Conservation (phyloP, 352 stramenopile genomes). For the Phytophthora sojae region DNA sequence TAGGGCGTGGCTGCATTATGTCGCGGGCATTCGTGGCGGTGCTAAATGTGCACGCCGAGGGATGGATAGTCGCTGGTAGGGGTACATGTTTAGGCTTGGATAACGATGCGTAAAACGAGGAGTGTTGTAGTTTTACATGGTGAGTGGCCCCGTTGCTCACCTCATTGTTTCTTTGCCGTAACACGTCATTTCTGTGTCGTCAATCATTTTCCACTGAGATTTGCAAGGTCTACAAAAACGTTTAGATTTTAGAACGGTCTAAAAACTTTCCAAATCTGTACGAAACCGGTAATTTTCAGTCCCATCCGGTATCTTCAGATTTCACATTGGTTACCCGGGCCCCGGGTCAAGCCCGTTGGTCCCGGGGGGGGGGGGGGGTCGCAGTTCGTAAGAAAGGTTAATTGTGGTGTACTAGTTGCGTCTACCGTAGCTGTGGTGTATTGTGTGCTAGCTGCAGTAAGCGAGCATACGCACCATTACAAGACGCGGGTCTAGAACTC, state of each 20-base stretch:
- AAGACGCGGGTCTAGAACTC: too few relatives aligned
- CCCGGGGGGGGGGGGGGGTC: too few relatives aligned
- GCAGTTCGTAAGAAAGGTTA: too few relatives aligned
- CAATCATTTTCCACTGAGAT: slow-evolving; percentile 9
- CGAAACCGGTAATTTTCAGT: too few relatives aligned
- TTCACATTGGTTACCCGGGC: too few relatives aligned
- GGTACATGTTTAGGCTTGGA: neutral
- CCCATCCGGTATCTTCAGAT: too few relatives aligned
- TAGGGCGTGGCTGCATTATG: neutral
- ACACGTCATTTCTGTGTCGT: neutral
- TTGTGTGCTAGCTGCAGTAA: too few relatives aligned
- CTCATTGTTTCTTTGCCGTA: neutral
- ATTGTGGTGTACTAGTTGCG: too few relatives aligned
- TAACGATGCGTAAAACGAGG: neutral
- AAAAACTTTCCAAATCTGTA: too few relatives aligned
- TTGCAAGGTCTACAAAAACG: neutral
- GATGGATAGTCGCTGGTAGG: neutral
- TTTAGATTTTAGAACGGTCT: neutral
- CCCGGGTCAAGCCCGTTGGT: too few relatives aligned
- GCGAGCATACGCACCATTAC: too few relatives aligned
- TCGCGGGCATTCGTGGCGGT: neutral
- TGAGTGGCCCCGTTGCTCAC: neutral
- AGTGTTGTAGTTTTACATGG: neutral
- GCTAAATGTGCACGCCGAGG: neutral
- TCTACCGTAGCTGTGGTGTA: too few relatives aligned